phyloP scores from a whole-genome alignment of 768 basidiomycete species.

The Mycena sanguinolenta region DNA sequence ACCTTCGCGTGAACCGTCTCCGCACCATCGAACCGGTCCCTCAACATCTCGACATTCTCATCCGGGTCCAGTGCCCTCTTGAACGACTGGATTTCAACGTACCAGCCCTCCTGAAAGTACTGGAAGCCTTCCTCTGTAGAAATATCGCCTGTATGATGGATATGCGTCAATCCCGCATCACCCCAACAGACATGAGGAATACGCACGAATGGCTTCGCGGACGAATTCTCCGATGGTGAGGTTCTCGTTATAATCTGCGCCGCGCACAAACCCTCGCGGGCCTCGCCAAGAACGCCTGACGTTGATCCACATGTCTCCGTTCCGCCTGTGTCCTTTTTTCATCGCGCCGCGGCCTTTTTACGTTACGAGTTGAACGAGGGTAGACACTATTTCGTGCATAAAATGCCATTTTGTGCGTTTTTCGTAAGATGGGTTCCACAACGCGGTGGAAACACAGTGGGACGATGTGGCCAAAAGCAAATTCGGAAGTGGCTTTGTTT shows the following conservation, averaged over 20 bases:
- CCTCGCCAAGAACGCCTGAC: conserved; percentile 23
- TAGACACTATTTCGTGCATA: conserved; percentile 13
- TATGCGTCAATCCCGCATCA: neutral
- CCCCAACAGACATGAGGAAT: neutral
- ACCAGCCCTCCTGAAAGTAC: conserved; percentile 30
- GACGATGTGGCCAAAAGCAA: neutral
- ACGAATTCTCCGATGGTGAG: conserved; percentile 33
- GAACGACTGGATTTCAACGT: conserved; percentile 27
- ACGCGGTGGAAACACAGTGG: too few relatives aligned
- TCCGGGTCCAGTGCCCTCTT: conserved; percentile 25
- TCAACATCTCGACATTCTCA: conserved; percentile 25
- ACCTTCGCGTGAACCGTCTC: conserved; percentile 31
- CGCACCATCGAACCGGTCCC: conserved; percentile 30
- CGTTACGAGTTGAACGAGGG: conserved; percentile 20
- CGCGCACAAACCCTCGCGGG: conserved; percentile 21
- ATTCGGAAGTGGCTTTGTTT: neutral
- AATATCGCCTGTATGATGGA: conserved; percentile 30
- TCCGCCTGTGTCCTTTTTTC: conserved; percentile 29
- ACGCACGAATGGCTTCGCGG: conserved; percentile 20
- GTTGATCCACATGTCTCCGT: conserved; percentile 33
- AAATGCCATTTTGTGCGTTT: neutral
- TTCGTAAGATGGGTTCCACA: neutral
- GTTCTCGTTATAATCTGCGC: conserved; percentile 32
- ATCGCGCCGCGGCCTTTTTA: conserved; percentile 20
- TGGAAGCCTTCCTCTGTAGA: conserved; percentile 33